Evolutionary conservation across 2,329 filamentous ascomycete species (phyloP).

Genomic region (Simplicillium aogashimaense): DNA sequence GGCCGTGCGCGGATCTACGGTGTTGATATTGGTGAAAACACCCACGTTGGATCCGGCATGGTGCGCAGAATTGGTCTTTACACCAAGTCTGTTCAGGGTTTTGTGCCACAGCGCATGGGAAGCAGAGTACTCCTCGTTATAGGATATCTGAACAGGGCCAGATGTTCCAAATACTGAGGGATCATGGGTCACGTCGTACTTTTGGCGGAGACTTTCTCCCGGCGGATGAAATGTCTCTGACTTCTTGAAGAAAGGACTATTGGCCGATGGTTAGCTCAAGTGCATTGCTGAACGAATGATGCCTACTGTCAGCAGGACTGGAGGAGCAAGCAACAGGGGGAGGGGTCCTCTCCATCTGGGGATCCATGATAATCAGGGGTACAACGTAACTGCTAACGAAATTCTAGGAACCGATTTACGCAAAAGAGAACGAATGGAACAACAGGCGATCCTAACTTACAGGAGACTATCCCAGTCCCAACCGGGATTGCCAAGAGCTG

Average conservation of each 20-base stretch:
- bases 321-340: too few relatives aligned
- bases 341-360: too few relatives aligned
- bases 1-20: slow-evolving; percentile 32
- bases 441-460: slow-evolving; percentile 15
- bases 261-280: background rate
- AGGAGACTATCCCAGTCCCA: slow-evolving; percentile 42
- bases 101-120: slow-evolving; percentile 36
- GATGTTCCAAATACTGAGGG: slow-evolving; percentile 27
- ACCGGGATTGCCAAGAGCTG: slow-evolving; percentile 43
- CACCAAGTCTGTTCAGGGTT: slow-evolving; percentile 33
- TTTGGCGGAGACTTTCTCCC: slow-evolving; percentile 18
- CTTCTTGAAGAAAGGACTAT: slow-evolving; percentile 39
- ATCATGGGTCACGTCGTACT: slow-evolving; percentile 28
- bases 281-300: background rate
- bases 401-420: background rate
- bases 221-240: slow-evolving; percentile 36
- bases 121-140: slow-evolving; percentile 25
- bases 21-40: slow-evolving; percentile 37
- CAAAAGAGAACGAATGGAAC: background rate
- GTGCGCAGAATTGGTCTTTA: slow-evolving; percentile 29
- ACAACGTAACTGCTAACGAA: background rate
- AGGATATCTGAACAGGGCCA: slow-evolving; percentile 40
- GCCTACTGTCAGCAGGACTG: too few relatives aligned
- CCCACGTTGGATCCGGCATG: slow-evolving; percentile 40
- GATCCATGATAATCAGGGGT: too few relatives aligned